Percentiles rank a stretch among this genome's conserved stretches.
Conservation (phyloP, 164 flowering plant genomes). For the Magnolia officinalis region DNA sequence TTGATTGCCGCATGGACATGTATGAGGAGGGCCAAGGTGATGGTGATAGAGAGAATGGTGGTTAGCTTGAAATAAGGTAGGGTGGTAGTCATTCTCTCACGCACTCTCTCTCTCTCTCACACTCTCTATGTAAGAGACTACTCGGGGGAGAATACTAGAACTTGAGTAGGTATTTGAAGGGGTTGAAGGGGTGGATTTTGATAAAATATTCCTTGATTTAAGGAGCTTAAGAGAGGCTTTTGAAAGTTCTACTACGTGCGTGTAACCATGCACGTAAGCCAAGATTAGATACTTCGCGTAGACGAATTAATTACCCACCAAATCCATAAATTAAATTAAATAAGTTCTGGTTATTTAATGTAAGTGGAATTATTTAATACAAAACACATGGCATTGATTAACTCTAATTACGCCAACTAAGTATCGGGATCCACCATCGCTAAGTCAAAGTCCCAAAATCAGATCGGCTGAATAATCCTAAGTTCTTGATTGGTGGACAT, state of each 20-base stretch:
- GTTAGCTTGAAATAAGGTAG: slow-evolving; percentile 6
- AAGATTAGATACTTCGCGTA: too few relatives aligned
- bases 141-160: neutral
- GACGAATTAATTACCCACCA: neutral
- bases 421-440: too few relatives aligned
- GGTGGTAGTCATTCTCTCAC: slow-evolving; percentile 17
- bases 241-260: neutral
- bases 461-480: too few relatives aligned
- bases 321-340: too few relatives aligned
- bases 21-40: slow-evolving; percentile 14
- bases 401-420: too few relatives aligned
- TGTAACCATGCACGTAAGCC: neutral
- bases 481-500: too few relatives aligned
- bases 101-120: neutral
- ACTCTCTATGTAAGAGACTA: neutral
- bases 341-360: too few relatives aligned
- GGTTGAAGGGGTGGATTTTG: slow-evolving; percentile 6
- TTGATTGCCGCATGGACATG: neutral
- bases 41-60: slow-evolving; percentile 18
- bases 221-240: neutral
- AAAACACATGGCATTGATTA: too few relatives aligned
- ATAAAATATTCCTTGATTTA: slow-evolving; percentile 4
- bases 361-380: too few relatives aligned
- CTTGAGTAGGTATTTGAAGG: slow-evolving; percentile 9
- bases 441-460: too few relatives aligned